phyloP scores from a whole-genome alignment of 1,139 yeast genomes.

The Yamadazyma mexicana region DNA sequence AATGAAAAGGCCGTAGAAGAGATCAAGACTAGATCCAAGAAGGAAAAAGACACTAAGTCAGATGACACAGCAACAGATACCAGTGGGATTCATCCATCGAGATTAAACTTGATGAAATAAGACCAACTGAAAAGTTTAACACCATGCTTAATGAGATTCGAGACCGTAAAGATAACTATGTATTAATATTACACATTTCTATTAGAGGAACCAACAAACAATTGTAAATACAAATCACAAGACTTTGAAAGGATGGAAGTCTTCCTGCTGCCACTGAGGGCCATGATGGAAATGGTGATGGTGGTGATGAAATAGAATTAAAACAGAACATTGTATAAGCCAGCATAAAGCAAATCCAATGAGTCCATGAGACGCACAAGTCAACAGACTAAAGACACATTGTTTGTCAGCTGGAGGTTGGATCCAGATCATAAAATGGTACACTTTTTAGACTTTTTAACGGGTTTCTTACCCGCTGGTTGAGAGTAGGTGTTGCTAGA shows the following conservation, averaged over 20 bases:
- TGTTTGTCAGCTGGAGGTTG: background rate
- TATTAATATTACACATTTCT: slow-evolving; percentile 6
- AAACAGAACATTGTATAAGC: too few species aligned
- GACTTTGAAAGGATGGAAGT: background rate
- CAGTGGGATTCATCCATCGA: slow-evolving; percentile 54
- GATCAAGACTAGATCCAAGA: slow-evolving; percentile 50
- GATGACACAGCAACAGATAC: slow-evolving; percentile 16
- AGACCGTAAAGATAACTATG: slow-evolving; percentile 1
- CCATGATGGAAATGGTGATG: background rate
- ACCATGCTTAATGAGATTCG: too few species aligned
- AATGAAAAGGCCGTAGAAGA: slow-evolving; percentile 72
- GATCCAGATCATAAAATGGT: slow-evolving; percentile 38
- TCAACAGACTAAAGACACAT: too few species aligned
- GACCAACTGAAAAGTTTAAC: background rate
- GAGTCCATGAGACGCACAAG: too few species aligned
- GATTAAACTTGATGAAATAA: slow-evolving; percentile 24
- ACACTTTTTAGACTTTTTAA: slow-evolving; percentile 50
- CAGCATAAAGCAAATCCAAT: too few species aligned
- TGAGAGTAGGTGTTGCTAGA: slow-evolving; percentile 1
- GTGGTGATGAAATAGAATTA: background rate
- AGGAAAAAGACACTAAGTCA: slow-evolving; percentile 27
- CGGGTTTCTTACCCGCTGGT: slow-evolving; percentile 29
- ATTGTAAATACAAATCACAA: background rate
- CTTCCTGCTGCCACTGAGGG: too few species aligned
- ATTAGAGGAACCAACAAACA: slow-evolving; percentile 2